phyloP scores from a whole-genome alignment of 441 rosid species.

The Jatropha podagrica region DNA sequence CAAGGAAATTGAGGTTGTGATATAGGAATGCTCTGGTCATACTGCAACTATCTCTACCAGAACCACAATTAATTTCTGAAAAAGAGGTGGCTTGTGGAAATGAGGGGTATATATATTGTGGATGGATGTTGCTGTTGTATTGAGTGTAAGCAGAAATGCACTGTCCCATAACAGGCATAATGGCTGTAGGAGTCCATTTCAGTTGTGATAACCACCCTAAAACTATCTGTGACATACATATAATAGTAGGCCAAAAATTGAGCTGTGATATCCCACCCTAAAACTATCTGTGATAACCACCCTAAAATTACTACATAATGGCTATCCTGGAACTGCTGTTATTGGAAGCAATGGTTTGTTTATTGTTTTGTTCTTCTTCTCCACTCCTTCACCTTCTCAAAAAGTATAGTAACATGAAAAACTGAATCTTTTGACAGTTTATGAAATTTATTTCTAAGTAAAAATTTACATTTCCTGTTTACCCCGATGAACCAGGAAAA shows the following conservation, averaged over 20 bases:
- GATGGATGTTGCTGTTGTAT: neutral
- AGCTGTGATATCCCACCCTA: no score
- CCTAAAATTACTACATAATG: neutral
- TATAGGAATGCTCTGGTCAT: neutral
- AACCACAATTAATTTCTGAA: neutral
- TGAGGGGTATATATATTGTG: neutral
- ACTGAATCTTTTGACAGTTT: neutral
- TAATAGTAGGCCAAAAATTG: neutral
- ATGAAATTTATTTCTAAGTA: neutral
- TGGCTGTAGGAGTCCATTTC: neutral
- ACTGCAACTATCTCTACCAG: neutral
- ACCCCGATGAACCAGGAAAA: neutral
- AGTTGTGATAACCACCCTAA: neutral
- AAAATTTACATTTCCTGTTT: neutral
- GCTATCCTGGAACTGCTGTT: neutral
- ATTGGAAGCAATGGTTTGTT: neutral
- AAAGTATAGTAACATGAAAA: neutral
- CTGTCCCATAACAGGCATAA: neutral
- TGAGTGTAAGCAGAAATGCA: neutral
- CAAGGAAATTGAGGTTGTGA: neutral
- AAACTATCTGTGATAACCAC: no score
- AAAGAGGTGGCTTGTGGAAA: neutral
- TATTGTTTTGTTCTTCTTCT: neutral
- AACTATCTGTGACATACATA: neutral
- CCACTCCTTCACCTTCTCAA: neutral